Evolutionary conservation across 1,284 basidiomycete species (phyloP), one percentile per base, ranked within the genome.

Genomic region (Ceratobasidium sp.): DNA sequence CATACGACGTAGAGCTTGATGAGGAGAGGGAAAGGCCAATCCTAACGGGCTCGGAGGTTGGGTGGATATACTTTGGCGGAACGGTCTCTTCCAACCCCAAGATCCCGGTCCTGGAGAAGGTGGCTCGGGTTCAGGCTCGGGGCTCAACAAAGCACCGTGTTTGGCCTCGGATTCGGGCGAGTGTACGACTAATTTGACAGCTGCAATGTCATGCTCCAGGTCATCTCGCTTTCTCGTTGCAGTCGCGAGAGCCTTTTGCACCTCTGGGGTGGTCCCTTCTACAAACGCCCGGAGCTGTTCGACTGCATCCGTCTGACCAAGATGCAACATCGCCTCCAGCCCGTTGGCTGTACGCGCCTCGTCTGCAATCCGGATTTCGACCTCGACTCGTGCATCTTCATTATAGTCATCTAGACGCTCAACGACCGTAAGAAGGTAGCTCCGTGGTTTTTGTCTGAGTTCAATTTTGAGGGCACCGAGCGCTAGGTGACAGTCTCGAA

Each of bases 361-460:
- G 83, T 96, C 95, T 0, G 93, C 90, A 17, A 93, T 86, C 26
- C 91, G 91, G 68, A 96, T 96, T 85, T 96, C 95, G 23, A 96
- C 86, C 82, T 96, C 95, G 2, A 96, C 95, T 0, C 94, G 89
- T 0, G 91, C 92, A 81, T 96, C 95, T 83, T 96, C 95, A 26
- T 91, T 91, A 80, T 91, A 94, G 83, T 96, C 94, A 80, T 92
- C 88, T 54, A 96, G 86, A 1, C 93, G 88, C 64, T 91, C 88
- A 3, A 94, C 86, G 0, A 91, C 90, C 0, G 86, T 87, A 23
- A 85, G 84, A 3, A 96, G 82, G 9, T 89, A 83, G 3, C 87
- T 82, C 0, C 80, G 82, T n/a, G 71, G 79, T n/a, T 76, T 68
- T 3, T 79, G 57, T 23, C 78, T 79, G 12, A 80, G 80, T 44